Percentiles rank a stretch among this genome's conserved stretches.
These are phyloP conservation scores for Sorghum bicolor DNA, from an alignment of 176 grass and related monocot species.

Conservation along the genomic window DNA sequence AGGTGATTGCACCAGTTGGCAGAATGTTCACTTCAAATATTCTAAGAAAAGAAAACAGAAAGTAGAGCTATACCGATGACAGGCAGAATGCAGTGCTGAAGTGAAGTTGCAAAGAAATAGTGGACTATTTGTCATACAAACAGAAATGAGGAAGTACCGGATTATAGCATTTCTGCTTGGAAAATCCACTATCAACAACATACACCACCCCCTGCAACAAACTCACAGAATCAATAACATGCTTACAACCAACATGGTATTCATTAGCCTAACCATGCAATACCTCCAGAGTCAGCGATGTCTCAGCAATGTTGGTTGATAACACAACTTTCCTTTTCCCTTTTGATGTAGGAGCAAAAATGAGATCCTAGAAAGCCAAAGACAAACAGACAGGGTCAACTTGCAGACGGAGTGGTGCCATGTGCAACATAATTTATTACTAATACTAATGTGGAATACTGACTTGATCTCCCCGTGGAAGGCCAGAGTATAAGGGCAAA, in stretches of 20 bases:
- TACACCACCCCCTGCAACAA: constrained; percentile 74
- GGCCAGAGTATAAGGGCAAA: constrained; percentile 90
- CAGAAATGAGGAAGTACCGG: constrained; percentile 52
- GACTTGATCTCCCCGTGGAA: constrained; percentile 87
- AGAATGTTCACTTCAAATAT: background rate
- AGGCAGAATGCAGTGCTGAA: constrained; percentile 6
- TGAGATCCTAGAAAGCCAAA: constrained; percentile 70
- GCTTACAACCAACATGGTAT: constrained; percentile 11
- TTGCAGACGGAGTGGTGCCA: background rate
- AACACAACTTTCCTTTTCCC: constrained; percentile 96
- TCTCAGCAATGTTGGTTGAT: constrained; percentile 99
- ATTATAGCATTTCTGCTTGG: constrained; percentile 98
- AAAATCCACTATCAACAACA: constrained; percentile 96
- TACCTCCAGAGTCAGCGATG: constrained; percentile 93
- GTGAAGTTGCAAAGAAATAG: background rate
- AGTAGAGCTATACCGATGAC: constrained; percentile 7
- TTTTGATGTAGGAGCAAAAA: constrained; percentile 78
- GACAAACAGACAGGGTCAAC: constrained; percentile 19
- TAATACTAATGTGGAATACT: constrained; percentile 11
- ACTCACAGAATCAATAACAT: constrained; percentile 18
- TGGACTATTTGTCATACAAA: constrained; percentile 1
- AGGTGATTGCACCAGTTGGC: background rate
- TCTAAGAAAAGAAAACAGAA: background rate
- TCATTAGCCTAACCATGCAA: constrained; percentile 2
- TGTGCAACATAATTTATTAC: background rate